Evolutionary conservation across 1,284 basidiomycete genomes (phyloP).

Genomic region (Melampsora abietis-canadensis): DNA sequence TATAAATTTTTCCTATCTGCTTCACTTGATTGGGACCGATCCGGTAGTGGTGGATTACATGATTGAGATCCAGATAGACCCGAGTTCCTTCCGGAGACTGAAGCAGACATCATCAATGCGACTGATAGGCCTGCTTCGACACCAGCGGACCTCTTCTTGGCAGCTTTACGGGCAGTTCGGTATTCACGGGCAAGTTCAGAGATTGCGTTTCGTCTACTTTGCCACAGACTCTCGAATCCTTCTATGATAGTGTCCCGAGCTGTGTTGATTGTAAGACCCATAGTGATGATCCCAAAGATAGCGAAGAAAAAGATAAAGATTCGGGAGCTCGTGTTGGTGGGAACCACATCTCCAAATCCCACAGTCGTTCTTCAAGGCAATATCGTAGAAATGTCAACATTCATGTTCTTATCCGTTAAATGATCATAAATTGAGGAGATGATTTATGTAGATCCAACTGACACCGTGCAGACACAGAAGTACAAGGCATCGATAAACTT

Average conservation of each 20-base stretch:
- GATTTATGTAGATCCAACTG: neutral
- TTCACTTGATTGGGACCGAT: neutral
- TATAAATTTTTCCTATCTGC: neutral
- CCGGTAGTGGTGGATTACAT: neutral
- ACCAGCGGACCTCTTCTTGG: constrained; percentile 5
- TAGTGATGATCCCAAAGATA: constrained; percentile 26
- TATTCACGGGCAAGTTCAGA: constrained; percentile 3
- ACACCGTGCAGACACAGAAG: constrained; percentile 42
- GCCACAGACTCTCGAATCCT: constrained; percentile 23
- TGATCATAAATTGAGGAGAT: neutral
- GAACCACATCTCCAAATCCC: constrained; percentile 40
- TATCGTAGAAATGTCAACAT: no score
- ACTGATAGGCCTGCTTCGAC: neutral
- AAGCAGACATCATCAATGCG: neutral
- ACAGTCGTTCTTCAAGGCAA: constrained; percentile 24
- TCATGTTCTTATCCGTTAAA: no score
- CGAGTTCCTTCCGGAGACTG: neutral
- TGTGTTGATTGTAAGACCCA: constrained; percentile 31
- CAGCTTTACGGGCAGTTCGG: constrained; percentile 6
- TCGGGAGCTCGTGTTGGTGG: constrained; percentile 24
- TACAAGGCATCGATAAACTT: constrained; percentile 37
- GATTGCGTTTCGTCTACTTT: constrained; percentile 11
- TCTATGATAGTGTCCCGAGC: constrained; percentile 35
- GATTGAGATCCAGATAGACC: neutral
- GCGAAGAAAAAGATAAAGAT: constrained; percentile 37